Conservation (phyloP, 495 filamentous ascomycete genomes). For the Aspergillus asperescens region DNA sequence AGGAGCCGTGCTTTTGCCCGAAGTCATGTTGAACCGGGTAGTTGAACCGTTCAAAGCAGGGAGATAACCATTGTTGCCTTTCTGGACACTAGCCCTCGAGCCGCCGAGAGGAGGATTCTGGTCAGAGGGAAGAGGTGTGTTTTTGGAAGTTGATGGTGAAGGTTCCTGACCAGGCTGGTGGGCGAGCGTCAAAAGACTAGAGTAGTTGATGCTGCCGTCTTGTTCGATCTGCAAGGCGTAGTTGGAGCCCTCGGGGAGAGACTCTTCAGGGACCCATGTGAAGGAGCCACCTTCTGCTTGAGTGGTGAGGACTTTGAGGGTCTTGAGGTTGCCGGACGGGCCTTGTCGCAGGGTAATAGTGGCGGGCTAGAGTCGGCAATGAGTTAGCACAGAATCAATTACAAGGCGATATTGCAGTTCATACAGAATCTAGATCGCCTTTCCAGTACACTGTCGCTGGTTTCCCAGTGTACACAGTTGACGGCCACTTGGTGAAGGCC, state of each 20-base stretch:
- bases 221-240: conserved; percentile 48
- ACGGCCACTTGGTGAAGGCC: conserved; percentile 42
- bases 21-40: conserved; percentile 7
- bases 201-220: conserved; percentile 40
- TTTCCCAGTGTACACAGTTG: conserved; percentile 34
- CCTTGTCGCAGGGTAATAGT: conserved; percentile 46
- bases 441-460: conserved; percentile 40
- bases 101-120: conserved; percentile 14
- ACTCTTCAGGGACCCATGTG: conserved; percentile 38
- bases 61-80: conserved; percentile 15
- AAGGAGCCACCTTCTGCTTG: conserved; percentile 33
- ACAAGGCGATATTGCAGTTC: not conserved
- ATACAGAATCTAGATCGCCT: conserved; percentile 33
- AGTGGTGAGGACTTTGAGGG: conserved; percentile 36
- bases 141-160: not conserved
- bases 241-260: conserved; percentile 32
- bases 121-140: conserved; percentile 4
- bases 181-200: conserved; percentile 31
- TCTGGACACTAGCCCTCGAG: conserved; percentile 12
- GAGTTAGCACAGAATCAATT: not conserved
- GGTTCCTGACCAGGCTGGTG: conserved; percentile 8
- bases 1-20: conserved; percentile 14
- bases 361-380: conserved; percentile 31
- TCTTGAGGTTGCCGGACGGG: conserved; percentile 30
- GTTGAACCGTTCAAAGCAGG: conserved; percentile 2